These are phyloP conservation scores for Phytophthora litchii DNA, from an alignment of 352 stramenopile genomes.

Conservation along the genomic window DNA sequence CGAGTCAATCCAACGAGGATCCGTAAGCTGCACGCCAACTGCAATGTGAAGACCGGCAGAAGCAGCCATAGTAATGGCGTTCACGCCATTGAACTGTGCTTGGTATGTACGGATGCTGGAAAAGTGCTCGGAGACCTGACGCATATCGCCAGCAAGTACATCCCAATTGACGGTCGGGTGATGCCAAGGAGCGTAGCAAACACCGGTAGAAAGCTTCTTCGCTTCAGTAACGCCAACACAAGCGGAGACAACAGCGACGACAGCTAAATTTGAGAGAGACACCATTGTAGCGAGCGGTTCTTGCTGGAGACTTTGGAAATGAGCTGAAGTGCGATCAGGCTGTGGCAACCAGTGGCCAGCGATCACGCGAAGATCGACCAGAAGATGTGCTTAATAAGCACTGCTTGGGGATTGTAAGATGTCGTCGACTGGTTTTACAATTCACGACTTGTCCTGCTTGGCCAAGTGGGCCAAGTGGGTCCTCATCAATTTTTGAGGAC, in stretches of 20 bases:
- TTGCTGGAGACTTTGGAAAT: conserved; percentile 17
- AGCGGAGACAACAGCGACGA: not conserved
- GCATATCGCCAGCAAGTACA: too few species aligned
- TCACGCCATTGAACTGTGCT: too few species aligned
- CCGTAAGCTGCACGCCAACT: too few species aligned
- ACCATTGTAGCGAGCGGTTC: conserved; percentile 14
- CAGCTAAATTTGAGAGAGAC: not conserved
- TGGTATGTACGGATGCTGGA: too few species aligned
- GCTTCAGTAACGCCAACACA: not conserved
- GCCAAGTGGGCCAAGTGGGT: too few species aligned
- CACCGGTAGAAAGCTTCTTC: conserved; percentile 11
- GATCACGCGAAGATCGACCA: conserved; percentile 20
- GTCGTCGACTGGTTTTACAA: conserved; percentile 6
- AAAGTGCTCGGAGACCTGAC: too few species aligned
- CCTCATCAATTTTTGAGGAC: too few species aligned
- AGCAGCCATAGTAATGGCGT: too few species aligned
- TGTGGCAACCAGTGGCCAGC: not conserved
- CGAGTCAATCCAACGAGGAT: too few species aligned
- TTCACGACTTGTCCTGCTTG: conserved; percentile 4
- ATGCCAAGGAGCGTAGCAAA: too few species aligned
- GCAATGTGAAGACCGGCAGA: too few species aligned
- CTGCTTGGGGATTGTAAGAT: conserved; percentile 10
- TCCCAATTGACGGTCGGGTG: too few species aligned
- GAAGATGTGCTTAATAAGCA: conserved; percentile 11
- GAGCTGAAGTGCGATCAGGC: conserved; percentile 10